A percentile compares a stretch with the other conserved stretches of the same genome.
These are phyloP conservation scores for Gracilaria vermiculophylla DNA, from an alignment of 23 red algal genomes.

Conservation along the genomic window DNA sequence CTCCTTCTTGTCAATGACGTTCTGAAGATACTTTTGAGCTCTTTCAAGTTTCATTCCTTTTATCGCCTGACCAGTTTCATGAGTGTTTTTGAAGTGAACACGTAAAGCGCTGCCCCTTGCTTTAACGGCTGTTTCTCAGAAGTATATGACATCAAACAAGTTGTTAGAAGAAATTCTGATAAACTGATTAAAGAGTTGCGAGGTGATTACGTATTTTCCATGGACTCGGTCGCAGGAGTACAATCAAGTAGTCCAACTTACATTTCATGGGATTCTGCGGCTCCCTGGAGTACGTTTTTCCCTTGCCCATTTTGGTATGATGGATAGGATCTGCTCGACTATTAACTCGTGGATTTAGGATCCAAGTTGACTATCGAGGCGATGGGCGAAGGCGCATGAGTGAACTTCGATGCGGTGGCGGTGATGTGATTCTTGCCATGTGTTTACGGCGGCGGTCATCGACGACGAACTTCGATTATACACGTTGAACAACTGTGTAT, in stretches of 20 bases:
- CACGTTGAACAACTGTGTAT: too few relatives aligned
- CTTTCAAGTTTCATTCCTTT: conserved; percentile 79
- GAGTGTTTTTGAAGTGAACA: conserved; percentile 99
- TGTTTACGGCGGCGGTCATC: too few relatives aligned
- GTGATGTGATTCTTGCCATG: too few relatives aligned
- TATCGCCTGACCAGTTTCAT: conserved; percentile 85
- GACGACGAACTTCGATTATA: too few relatives aligned
- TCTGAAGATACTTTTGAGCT: conserved; percentile 88
- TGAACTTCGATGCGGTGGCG: too few relatives aligned
- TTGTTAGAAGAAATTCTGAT: too few relatives aligned
- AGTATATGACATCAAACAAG: too few relatives aligned
- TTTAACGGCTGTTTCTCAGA: conserved; percentile 70
- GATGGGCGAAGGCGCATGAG: too few relatives aligned
- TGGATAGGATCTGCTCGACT: too few relatives aligned
- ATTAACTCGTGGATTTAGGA: too few relatives aligned
- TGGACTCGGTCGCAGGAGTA: background rate
- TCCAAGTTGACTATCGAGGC: background rate
- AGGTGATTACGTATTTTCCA: too few relatives aligned
- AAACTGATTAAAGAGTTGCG: too few relatives aligned
- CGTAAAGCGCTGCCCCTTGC: conserved; percentile 89
- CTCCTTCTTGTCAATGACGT: conserved; percentile 98
- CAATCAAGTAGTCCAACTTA: conserved; percentile 32
- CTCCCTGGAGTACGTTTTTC: conserved; percentile 70
- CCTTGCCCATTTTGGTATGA: conserved; percentile 57
- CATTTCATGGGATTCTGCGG: conserved; percentile 70